phyloP scores from a whole-genome alignment of 768 basidiomycete genomes.

The Cantharellus cinnabarinus region DNA sequence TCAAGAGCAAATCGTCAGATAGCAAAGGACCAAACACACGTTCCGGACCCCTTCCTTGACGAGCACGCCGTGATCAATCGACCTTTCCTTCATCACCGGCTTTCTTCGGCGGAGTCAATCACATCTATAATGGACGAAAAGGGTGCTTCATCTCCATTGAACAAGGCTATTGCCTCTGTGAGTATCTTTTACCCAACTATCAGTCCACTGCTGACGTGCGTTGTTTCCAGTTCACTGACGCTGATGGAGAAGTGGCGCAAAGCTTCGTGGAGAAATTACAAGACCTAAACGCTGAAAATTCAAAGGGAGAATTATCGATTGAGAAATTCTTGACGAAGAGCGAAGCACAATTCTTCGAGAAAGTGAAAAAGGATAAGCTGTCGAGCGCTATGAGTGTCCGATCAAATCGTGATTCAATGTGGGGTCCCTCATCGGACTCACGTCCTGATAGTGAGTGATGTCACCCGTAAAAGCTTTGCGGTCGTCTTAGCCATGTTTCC shows the following conservation, averaged over 20 bases:
- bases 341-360: conserved; percentile 84
- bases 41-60: conserved; percentile 76
- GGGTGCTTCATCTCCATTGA: conserved; percentile 58
- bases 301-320: conserved; percentile 78
- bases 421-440: conserved; percentile 52
- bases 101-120: conserved; percentile 78
- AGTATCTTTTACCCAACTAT: conserved; percentile 12
- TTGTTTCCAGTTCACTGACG: conserved; percentile 59
- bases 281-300: conserved; percentile 60
- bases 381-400: conserved; percentile 60
- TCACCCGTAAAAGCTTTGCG: background rate
- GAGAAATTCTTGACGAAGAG: conserved; percentile 80
- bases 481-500: background rate
- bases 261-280: conserved; percentile 79
- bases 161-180: conserved; percentile 82
- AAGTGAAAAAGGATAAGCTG: conserved; percentile 73
- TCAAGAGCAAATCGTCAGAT: conserved; percentile 72
- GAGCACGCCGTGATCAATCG: conserved; percentile 25
- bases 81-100: conserved; percentile 62
- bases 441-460: conserved; percentile 49
- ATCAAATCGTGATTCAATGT: conserved; percentile 60
- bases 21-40: conserved; percentile 53
- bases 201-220: background rate
- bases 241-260: conserved; percentile 78
- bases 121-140: conserved; percentile 85